Evolutionary conservation across 352 stramenopile species (phyloP).

Genomic region (Phytophthora sansomeana): DNA sequence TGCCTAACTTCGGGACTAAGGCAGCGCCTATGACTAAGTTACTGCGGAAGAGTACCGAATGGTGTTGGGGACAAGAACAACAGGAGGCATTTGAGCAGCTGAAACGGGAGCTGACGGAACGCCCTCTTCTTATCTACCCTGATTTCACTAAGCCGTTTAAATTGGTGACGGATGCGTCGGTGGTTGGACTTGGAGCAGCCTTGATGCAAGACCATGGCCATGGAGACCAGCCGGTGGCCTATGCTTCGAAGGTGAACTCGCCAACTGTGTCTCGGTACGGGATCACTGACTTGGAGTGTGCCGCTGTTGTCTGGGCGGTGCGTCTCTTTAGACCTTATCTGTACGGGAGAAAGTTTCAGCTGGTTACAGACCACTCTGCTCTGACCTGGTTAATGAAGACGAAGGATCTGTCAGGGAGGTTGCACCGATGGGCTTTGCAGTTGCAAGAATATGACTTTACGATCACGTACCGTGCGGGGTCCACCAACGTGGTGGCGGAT

Average conservation of each 20-base stretch:
- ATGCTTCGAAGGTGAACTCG: conserved; percentile 31
- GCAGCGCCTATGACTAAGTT: conserved; percentile 32
- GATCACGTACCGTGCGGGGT: no score
- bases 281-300: no score
- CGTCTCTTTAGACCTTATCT: neutral
- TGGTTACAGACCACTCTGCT: neutral
- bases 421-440: no score
- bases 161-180: conserved; percentile 36
- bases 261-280: conserved; percentile 24
- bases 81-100: conserved; percentile 29
- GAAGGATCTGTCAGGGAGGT: no score
- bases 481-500: no score
- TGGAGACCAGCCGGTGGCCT: conserved; percentile 26
- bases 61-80: conserved; percentile 28
- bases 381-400: no score
- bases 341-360: neutral
- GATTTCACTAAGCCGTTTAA: conserved; percentile 39
- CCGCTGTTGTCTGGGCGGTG: no score
- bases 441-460: no score
- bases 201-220: conserved; percentile 33
- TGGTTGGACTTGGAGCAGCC: conserved; percentile 19
- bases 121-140: conserved; percentile 16
- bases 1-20: conserved; percentile 24
- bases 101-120: conserved; percentile 6
- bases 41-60: conserved; percentile 21